A percentile compares a stretch with the other conserved stretches of the same genome.
These are phyloP conservation scores for Pyrus pyrifolia DNA, from an alignment of 306 rosid genomes.

Conservation along the genomic window DNA sequence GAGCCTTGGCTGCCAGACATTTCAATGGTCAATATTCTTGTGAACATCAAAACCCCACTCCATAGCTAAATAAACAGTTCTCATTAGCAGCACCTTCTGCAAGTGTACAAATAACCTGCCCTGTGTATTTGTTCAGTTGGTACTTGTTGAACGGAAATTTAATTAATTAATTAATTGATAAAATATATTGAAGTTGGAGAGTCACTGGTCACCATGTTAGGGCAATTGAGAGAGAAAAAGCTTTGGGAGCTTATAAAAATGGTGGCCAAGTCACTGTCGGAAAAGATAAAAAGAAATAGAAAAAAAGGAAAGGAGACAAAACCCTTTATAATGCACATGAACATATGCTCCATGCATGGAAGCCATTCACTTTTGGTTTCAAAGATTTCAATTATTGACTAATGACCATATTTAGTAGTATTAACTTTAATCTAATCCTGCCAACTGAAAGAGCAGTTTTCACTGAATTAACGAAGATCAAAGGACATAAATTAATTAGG, in stretches of 20 bases:
- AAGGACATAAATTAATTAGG: too few relatives aligned
- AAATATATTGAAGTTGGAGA: background rate
- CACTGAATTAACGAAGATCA: background rate
- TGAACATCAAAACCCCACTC: background rate
- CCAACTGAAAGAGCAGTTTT: background rate
- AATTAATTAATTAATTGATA: too few relatives aligned
- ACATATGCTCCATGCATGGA: conserved; percentile 15
- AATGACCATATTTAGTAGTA: background rate
- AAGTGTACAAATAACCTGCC: background rate
- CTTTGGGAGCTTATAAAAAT: background rate
- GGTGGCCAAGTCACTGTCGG: conserved; percentile 17
- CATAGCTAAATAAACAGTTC: background rate
- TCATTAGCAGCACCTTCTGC: background rate
- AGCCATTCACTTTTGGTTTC: conserved; percentile 3
- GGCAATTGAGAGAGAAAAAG: conserved; percentile 5
- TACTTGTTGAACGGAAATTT: background rate
- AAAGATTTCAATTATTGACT: background rate
- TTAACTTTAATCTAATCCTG: background rate
- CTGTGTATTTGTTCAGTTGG: background rate
- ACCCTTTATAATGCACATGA: conserved; percentile 19
- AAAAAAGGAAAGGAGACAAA: background rate
- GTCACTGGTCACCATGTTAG: conserved; percentile 5
- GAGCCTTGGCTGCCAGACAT: background rate
- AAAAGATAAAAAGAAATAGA: background rate
- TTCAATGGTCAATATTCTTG: background rate